phyloP scores from a whole-genome alignment of 768 basidiomycete species.

The Macrolepiota dolichaula region DNA sequence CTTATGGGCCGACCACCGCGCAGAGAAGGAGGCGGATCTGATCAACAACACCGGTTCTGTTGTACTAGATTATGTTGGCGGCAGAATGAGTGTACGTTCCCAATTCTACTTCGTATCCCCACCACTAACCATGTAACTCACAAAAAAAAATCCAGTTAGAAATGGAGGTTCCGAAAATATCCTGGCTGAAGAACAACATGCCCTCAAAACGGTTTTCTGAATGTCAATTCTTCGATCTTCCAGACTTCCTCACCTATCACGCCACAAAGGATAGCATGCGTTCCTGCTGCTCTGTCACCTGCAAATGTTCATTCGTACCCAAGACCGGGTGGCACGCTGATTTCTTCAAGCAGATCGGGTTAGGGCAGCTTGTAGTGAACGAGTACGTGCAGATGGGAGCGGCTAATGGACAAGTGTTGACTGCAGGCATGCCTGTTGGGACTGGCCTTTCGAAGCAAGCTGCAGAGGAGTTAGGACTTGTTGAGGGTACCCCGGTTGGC shows the following conservation, averaged over 20 bases:
- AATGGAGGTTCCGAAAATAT: constrained; percentile 97
- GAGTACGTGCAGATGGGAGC: constrained; percentile 77
- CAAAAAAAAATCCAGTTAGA: constrained; percentile 57
- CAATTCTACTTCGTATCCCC: neutral
- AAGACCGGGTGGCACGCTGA: constrained; percentile 82
- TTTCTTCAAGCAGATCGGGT: constrained; percentile 85
- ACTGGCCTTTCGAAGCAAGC: constrained; percentile 73
- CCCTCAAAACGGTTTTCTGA: constrained; percentile 58
- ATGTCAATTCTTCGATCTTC: constrained; percentile 87
- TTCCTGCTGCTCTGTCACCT: constrained; percentile 91
- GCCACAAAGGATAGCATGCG: constrained; percentile 74
- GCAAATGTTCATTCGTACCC: constrained; percentile 94
- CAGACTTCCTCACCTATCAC: constrained; percentile 94
- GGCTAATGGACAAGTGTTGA: constrained; percentile 59
- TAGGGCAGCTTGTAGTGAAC: constrained; percentile 63
- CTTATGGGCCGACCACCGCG: constrained; percentile 96
- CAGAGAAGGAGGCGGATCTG: constrained; percentile 84
- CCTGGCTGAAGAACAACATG: constrained; percentile 96
- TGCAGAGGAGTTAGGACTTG: constrained; percentile 81
- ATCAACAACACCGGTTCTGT: constrained; percentile 85
- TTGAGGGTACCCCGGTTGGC: constrained; percentile 87
- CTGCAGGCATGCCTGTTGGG: constrained; percentile 86
- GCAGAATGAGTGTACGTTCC: constrained; percentile 81
- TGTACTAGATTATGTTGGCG: constrained; percentile 93
- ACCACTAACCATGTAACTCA: neutral